phyloP scores from a whole-genome alignment of 371 early-diverging fungal genomes.

The Syncephalastrum racemosum region DNA sequence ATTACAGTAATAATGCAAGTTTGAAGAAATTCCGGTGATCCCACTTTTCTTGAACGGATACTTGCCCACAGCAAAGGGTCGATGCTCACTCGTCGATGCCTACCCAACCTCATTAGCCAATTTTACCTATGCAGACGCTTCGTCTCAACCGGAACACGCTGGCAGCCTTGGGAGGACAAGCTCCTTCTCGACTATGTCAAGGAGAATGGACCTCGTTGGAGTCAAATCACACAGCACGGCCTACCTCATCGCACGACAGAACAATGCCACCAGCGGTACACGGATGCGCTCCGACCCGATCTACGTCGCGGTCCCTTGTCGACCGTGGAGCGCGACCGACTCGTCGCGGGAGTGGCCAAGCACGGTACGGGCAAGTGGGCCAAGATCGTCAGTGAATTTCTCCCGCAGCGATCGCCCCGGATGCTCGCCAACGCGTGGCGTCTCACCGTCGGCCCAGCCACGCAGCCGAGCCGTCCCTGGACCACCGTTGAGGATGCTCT shows the following conservation, averaged over 20 bases:
- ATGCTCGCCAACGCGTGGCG: slow-evolving; percentile 28
- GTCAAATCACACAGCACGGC: slow-evolving; percentile 26
- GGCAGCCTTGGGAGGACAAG: slow-evolving; percentile 44
- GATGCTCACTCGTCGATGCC: slow-evolving; percentile 58
- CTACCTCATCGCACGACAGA: slow-evolving; percentile 32
- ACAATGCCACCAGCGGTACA: slow-evolving; percentile 27
- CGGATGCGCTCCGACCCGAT: slow-evolving; percentile 20
- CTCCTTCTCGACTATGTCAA: slow-evolving; percentile 28
- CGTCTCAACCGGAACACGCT: slow-evolving; percentile 3
- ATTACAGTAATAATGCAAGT: too few relatives aligned
- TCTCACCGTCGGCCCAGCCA: not conserved
- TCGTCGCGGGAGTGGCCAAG: slow-evolving; percentile 17
- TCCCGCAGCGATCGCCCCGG: slow-evolving; percentile 33
- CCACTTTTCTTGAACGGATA: too few relatives aligned
- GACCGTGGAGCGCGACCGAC: slow-evolving; percentile 13
- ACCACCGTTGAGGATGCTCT: slow-evolving; percentile 34
- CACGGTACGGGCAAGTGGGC: slow-evolving; percentile 28
- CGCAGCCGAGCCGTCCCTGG: slow-evolving; percentile 15
- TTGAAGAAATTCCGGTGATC: too few relatives aligned
- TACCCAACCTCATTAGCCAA: slow-evolving; percentile 77
- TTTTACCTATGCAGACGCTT: slow-evolving; percentile 70
- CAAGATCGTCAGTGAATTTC: slow-evolving; percentile 16
- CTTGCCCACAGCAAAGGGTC: too few relatives aligned
- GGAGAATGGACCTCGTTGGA: slow-evolving; percentile 37
- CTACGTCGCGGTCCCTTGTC: slow-evolving; percentile 31